phyloP scores from a whole-genome alignment of 164 flowering plant genomes.

The Piper longum region DNA sequence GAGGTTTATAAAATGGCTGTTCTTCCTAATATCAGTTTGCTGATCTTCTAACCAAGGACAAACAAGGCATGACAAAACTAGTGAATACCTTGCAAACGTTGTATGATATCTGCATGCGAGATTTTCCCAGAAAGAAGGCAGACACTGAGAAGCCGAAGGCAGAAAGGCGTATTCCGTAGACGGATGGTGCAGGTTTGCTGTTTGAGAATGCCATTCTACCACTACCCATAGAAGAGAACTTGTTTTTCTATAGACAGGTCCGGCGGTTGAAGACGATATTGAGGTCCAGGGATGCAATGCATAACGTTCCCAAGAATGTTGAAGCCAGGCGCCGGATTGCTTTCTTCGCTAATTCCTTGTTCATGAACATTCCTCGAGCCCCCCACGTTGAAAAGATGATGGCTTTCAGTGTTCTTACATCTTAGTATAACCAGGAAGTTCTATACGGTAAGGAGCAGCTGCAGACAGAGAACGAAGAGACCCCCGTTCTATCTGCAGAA shows the following conservation, averaged over 20 bases:
- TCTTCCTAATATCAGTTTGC: slow-evolving; percentile 40
- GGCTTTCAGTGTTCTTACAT: slow-evolving; percentile 88
- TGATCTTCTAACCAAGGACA: slow-evolving; percentile 34
- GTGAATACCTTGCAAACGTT: slow-evolving; percentile 69
- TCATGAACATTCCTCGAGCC: slow-evolving; percentile 95
- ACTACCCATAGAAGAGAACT: slow-evolving; percentile 42
- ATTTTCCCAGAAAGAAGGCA: slow-evolving; percentile 47
- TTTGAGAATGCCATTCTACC: slow-evolving; percentile 58
- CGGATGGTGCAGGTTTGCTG: slow-evolving; percentile 25
- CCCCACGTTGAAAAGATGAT: slow-evolving; percentile 69
- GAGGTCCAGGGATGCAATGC: slow-evolving; percentile 71
- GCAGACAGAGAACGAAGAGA: slow-evolving; percentile 74
- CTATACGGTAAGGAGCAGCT: slow-evolving; percentile 37
- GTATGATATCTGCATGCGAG: slow-evolving; percentile 53
- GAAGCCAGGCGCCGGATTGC: slow-evolving; percentile 86
- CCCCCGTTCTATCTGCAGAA: slow-evolving; percentile 75
- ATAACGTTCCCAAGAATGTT: slow-evolving; percentile 55
- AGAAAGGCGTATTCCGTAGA: slow-evolving; percentile 45
- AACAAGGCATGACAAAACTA: slow-evolving; percentile 30
- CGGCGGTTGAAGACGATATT: slow-evolving; percentile 64
- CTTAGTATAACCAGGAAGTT: slow-evolving; percentile 87
- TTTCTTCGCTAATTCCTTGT: slow-evolving; percentile 83
- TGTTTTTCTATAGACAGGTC: slow-evolving; percentile 42
- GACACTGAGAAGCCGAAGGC: slow-evolving; percentile 27
- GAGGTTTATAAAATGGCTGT: slow-evolving; percentile 23